Evolutionary conservation across 2,329 filamentous ascomycete genomes (phyloP), one percentile per base, ranked within the genome.

Genomic region (Sarocladium strictum): DNA sequence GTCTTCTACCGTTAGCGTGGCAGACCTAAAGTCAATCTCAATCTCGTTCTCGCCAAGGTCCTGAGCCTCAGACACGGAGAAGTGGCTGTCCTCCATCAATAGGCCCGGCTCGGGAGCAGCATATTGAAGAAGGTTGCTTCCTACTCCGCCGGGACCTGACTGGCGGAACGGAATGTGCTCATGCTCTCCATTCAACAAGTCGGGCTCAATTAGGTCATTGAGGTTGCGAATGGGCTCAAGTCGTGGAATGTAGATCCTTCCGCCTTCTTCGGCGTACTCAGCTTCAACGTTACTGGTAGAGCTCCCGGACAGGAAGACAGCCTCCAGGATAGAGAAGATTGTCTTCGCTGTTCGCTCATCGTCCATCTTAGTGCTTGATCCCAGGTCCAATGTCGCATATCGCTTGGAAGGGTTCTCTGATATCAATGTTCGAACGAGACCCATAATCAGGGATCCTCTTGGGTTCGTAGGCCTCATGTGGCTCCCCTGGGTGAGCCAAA

Each of bases 401-500:
- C 58, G 63, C 59, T 70, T 77, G 17, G 70, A 66, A 1, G 71
- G 65, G 56, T 78, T 72, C 47, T 81, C 78, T 0, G 78, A 80
- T 47, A 74, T 70, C 9, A 81, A 63, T 0, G 76, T 75, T 19
- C 78, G 69, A 1, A 74, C 69, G 15, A 81, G 62, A 1, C 72
- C 76, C n/a, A 75, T 61, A 19, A 78, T 68, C 0, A 72, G 67
- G 2, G 76, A 66, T 12, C 67, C 64, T 23, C 61, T 60, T 0
- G 76, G 75, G 15, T 65, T 67, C 37, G 29, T 50, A 14, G 62
- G 64, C 41, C 57, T 65, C 65, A 62, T 69, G 27, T 75, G 70
- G 1, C 72, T 74, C 3, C 72, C 72, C 0, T 65, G 63, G 0
- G 76, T 76, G 17, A 79, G 57, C 77, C 79, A 83, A 1, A 82